Base-by-base conservation (phyloP, 306 rosid species). In the Dryas octopetala region DNA sequence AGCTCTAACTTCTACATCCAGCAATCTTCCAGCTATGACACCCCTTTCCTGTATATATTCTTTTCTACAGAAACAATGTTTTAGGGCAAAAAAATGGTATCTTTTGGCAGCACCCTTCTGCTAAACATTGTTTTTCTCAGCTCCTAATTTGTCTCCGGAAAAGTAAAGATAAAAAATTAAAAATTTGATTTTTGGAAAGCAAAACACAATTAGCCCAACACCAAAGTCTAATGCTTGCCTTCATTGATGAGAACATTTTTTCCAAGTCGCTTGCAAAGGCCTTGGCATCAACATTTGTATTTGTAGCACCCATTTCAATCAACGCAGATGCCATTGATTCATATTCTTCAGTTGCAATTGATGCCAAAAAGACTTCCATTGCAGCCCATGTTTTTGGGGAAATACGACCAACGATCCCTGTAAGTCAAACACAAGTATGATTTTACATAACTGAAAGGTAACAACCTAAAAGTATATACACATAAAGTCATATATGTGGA, bases 251-350 rank as follows among this genome's bases (percentile, higher is more conserved):
- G 84, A 95, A 91, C 77, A 95, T 87, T 77, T 90, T 90, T 76
- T 83, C 90, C 85, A 95, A 83, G 86, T 92, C 97, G 54, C 83
- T 75, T 66, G 97, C 90, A 82, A 95, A 90, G 77, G 97, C 96
- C 76, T 71, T 82, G 61, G 85, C 66, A 79, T 95, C 83, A 58
- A 95, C 85, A 80, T 90, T 85, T 72, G 85, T 84, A 82, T 73
- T 64, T 74, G 99, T 90, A 68, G 99, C 97, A 77, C 97, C 99
- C 97, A 95, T 92, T 90, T 92, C 88, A 86, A 90, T 92, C 87
- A 95, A 88, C 61, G 99, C 68, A 75, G 97, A 90, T 50, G 97
- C 91, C 97, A 95, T 95, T 23, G 93, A 86, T 70, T 88, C 93
- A 84, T 95, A 95, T 80, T 95, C 99, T 81, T 89, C 97, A 49